Evolutionary conservation across 352 stramenopile species (phyloP), one percentile per base, ranked within the genome.

Genomic region (Phytophthora capsici): DNA sequence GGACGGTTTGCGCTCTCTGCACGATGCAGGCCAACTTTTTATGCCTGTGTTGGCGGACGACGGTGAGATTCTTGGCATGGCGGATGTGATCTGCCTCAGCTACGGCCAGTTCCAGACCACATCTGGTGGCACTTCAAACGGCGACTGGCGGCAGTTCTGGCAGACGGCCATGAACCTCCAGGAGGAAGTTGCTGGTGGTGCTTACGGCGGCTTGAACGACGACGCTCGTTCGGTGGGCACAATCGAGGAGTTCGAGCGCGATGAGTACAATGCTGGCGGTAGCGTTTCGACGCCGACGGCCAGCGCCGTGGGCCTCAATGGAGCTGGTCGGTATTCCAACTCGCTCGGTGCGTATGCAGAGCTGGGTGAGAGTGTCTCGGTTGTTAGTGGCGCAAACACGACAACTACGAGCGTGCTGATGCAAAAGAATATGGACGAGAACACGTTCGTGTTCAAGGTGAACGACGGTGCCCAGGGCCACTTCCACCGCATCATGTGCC

Each of bases 161-260:
- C 87, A 96, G 57, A 92, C 82, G 1, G 87, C 87, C 0, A 91
- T 96, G 77, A 91, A 93, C 41, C 57, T 95, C 7, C 86, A 96
- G 54, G 89, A 96, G 40, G 84, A 96, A 64, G 71, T 77, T 13
- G 77, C 87, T 6, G 85, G 84, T 6, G 82, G 77, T 37, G 82
- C 86, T 54, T 94, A 92, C 58, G 89, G 92, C 28, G 57, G 55
- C 16, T 40, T 69, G 30, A 72, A 78, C 7, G 86, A 95, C 41
- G 88, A 96, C 22, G 88, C 71, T 10, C 79, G 74, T 13, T 96
- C 89, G 2, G 86, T 96, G 2, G 87, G 88, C 13, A 96, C 89
- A 4, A 96, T 96, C 45, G 89, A 96, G 55, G 89, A 96, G 38
- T 96, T 96, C 52, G 88, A 95, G 57, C 88, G 87, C 13, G 93